phyloP scores from a whole-genome alignment of 441 rosid genomes.

The Jatropha podagrica region DNA sequence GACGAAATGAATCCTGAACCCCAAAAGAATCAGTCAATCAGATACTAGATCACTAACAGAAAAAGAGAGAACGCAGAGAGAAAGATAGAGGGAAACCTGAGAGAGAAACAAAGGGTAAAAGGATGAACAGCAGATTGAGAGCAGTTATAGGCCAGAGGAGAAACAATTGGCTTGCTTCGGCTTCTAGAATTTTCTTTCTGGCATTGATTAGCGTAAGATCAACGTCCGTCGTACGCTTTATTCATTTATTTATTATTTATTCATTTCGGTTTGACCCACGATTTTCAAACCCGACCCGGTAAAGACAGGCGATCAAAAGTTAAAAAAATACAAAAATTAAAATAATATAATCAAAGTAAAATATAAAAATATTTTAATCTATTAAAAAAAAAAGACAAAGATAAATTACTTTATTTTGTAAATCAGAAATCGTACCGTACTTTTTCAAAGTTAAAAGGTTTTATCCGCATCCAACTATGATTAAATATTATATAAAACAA shows the following conservation, averaged over 20 bases:
- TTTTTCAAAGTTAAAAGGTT: too few species aligned
- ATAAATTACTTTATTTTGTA: too few species aligned
- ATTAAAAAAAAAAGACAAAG: too few species aligned
- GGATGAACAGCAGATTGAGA: background rate
- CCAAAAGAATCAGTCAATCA: background rate
- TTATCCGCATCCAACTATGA: too few species aligned
- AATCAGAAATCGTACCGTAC: too few species aligned
- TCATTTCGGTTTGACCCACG: too few species aligned
- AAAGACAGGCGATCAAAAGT: too few species aligned
- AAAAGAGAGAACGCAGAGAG: background rate
- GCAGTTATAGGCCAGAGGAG: background rate
- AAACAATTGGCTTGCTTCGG: background rate
- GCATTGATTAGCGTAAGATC: slow-evolving; percentile 5
- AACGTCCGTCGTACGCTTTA: slow-evolving; percentile 1
- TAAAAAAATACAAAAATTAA: too few species aligned
- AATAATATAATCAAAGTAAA: too few species aligned
- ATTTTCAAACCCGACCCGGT: too few species aligned
- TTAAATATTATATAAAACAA: too few species aligned
- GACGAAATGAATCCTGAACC: background rate
- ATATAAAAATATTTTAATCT: too few species aligned
- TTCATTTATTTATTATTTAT: background rate
- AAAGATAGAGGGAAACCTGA: background rate
- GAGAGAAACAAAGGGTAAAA: background rate
- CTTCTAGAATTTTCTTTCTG: slow-evolving; percentile 23
- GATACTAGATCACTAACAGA: background rate